phyloP scores from a whole-genome alignment of 768 basidiomycete genomes.

The Psilocybe tampanensis region DNA sequence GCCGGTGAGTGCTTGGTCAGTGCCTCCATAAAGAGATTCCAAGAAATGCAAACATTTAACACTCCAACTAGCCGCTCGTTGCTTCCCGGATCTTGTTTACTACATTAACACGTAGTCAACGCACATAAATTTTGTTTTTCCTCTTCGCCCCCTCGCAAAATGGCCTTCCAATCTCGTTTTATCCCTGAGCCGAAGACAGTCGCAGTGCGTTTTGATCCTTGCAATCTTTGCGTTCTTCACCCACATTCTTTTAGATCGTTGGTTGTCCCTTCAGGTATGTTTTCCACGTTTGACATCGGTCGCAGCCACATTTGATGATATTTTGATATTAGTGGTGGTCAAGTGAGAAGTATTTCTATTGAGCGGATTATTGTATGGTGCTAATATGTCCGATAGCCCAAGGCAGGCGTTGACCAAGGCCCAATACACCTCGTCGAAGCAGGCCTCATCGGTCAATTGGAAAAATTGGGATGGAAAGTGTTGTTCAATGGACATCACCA shows the following conservation, averaged over 20 bases:
- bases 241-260: constrained; percentile 62
- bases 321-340: constrained; percentile 54
- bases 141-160: constrained; percentile 13
- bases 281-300: constrained; percentile 6
- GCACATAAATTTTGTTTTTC: not conserved
- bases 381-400: constrained; percentile 41
- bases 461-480: constrained; percentile 85
- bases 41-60: constrained; percentile 1
- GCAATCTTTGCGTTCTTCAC: constrained; percentile 1
- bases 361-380: not conserved
- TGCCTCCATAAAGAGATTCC: constrained; percentile 17
- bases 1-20: too few relatives aligned
- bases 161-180: constrained; percentile 45
- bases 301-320: constrained; percentile 9
- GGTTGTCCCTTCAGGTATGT: constrained; percentile 94
- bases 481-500: constrained; percentile 89
- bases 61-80: constrained; percentile 6
- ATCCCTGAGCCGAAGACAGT: constrained; percentile 72
- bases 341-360: constrained; percentile 40
- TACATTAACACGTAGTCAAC: constrained; percentile 8
- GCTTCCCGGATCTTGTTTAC: constrained; percentile 23
- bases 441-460: constrained; percentile 78
- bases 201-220: constrained; percentile 58
- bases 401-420: constrained; percentile 81
- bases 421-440: constrained; percentile 90